Conservation (phyloP, 2,329 filamentous ascomycete species). For the Plenodomus tracheiphilus region DNA sequence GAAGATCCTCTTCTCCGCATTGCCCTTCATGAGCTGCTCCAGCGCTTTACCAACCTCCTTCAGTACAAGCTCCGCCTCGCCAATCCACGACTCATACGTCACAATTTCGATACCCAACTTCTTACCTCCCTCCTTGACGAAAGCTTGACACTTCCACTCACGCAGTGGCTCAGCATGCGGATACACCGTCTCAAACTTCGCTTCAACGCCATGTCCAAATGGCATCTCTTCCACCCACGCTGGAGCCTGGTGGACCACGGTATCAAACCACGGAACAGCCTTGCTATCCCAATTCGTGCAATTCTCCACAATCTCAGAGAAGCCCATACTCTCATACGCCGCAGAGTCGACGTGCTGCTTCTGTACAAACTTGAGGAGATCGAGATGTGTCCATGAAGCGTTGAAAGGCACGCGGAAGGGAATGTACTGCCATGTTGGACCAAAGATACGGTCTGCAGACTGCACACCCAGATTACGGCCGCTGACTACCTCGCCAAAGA, state of each 20-base stretch:
- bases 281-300: conserved; percentile 39
- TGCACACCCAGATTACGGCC: conserved; percentile 64
- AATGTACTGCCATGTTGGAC: conserved; percentile 69
- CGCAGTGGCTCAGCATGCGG: conserved; percentile 48
- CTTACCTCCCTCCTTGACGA: conserved; percentile 53
- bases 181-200: conserved; percentile 60
- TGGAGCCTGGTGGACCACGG: conserved; percentile 46
- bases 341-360: conserved; percentile 39
- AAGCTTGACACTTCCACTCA: conserved; percentile 65
- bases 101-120: conserved; percentile 62
- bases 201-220: conserved; percentile 42
- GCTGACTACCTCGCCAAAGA: conserved; percentile 68
- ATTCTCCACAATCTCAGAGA: conserved; percentile 38
- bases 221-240: conserved; percentile 62
- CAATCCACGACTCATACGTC: conserved; percentile 60
- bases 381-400: conserved; percentile 47
- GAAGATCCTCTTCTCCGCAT: conserved; percentile 25
- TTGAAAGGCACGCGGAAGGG: conserved; percentile 64
- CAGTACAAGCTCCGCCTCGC: conserved; percentile 56
- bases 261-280: conserved; percentile 40
- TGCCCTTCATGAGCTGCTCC: conserved; percentile 22
- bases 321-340: conserved; percentile 42
- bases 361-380: conserved; percentile 43
- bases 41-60: conserved; percentile 45
- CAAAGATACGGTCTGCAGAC: conserved; percentile 60